Base-by-base conservation (phyloP, 441 rosid species). In the Macaranga tanarius region DNA sequence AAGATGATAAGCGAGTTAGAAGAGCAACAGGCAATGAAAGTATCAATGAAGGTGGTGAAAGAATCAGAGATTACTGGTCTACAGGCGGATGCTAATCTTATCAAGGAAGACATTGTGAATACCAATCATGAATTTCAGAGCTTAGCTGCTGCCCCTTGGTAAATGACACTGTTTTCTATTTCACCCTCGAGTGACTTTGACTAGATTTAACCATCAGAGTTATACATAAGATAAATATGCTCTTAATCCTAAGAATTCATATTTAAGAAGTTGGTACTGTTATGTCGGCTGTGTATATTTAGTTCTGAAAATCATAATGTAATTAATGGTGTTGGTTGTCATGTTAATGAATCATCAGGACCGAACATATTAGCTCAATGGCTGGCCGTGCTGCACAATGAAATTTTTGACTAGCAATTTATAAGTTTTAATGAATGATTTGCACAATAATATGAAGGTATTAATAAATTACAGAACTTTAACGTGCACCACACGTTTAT, bases 131-230 rank as follows among this genome's bases (percentile, higher is more conserved):
- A 69, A 5, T 69, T 57, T 11, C 25, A 57, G 19, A 57, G 55
- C 10, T 16, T 69, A 19, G 72, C 63, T 22, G 52, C 72, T 22
- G 48, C 63, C 8, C 52, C 52, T 26, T 69, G 62, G 72, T 67
- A 67, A 67, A 5, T 6, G 22, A 16, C 13, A 23, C 25, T 23
- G 1, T 54, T 54, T n/a, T 2, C 52, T 48, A 11, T 3, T 11
- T 10, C 19, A 56, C 22, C 7, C 4, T 8, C 7, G n/a, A 11
- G 2, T 15, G 34, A 23, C 38, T 26, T 25, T 10, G 17, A 11
- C 16, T 58, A 10, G 7, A n/a, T 7, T 19, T 1, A 54, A 54
- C 25, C 60, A 20, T 56, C 11, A 17, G 7, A 42, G n/a, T n/a
- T n/a, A 56, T 9, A 7, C 38, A 34, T 34, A 34, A 34, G 38